A percentile compares a stretch with the other conserved stretches of the same genome.
Conservation (phyloP, 345 rosid genomes). For the Reutealis trisperma region DNA sequence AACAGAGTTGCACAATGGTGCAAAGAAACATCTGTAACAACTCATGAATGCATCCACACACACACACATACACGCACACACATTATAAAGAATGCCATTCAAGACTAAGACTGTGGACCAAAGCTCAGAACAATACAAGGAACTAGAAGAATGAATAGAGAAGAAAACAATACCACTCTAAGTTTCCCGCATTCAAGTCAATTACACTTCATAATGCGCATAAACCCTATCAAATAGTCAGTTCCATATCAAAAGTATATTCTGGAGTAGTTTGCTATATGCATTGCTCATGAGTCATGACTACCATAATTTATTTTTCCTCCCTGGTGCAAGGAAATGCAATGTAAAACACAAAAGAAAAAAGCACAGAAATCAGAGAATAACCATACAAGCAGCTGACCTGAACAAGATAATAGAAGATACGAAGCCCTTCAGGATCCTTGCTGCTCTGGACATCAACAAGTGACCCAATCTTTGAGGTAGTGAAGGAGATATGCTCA, state of each 20-base stretch:
- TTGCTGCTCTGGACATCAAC: constrained; percentile 94
- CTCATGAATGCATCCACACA: neutral
- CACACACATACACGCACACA: neutral
- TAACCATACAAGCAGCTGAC: constrained; percentile 33
- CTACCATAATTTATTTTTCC: neutral
- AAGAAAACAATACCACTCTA: neutral
- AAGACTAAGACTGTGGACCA: neutral
- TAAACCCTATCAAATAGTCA: neutral
- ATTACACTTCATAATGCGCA: neutral
- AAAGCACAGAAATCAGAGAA: neutral
- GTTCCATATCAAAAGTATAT: neutral
- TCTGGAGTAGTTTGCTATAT: neutral
- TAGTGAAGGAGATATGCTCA: constrained; percentile 93
- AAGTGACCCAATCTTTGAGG: constrained; percentile 97
- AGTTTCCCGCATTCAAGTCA: neutral
- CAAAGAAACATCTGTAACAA: neutral
- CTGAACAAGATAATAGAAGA: constrained; percentile 99
- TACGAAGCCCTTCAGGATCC: constrained; percentile 98
- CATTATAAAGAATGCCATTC: neutral
- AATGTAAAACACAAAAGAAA: neutral
- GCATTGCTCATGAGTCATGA: neutral
- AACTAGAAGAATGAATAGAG: neutral
- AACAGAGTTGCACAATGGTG: too few species aligned
- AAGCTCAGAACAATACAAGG: neutral
- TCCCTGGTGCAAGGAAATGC: neutral